Base-by-base conservation (phyloP, 495 filamentous ascomycete species). In the Penicillium ochrochloron region DNA sequence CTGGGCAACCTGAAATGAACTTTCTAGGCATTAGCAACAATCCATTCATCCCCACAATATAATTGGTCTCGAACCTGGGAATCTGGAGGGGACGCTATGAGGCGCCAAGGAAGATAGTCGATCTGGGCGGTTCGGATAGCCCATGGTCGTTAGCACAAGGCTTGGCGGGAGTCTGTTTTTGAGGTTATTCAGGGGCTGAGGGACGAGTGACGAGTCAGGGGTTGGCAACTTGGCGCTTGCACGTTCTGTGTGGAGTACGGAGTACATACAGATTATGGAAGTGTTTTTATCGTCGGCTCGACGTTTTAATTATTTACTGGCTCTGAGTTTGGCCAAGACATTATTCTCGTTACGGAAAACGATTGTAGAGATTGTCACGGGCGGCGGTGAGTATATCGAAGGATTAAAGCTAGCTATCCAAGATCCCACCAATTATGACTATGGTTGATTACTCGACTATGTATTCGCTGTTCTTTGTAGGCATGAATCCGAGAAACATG, bases 151-250 rank as follows among this genome's bases (percentile, higher is more conserved):
- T 46, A 53, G 44, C 42, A 14, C 42, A n/a, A 66, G 55, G 57
- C 70, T 70, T 67, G 70, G 64, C 69, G 31, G 55, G 37, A 60
- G 63, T 41, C 59, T 66, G 60, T 55, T 64, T 63, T 51, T 66
- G 66, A 66, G 69, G 64, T 61, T 72, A 65, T 65, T 67, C 64
- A 70, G 63, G 63, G 64, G 57, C 19, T 11, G 42, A 44, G 35
- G 3, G 42, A 23, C 42, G 23, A 27, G 25, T 27, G 25, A 27
- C 25, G 42, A 33, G 31, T 33, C 31, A 33, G 42, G 41, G 42
- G 37, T 41, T 41, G 37, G 25, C 25, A 27, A 27, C 25, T 27
- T 27, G 25, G 37, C 37, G 37, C 37, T 41, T 41, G 37, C 37
- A 41, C 15, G 37, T 41, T 3, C 5, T 17, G 37, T 15, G 37